These are phyloP conservation scores for Capsicum baccatum DNA, from an alignment of 257 asterid species.

Conservation along the genomic window DNA sequence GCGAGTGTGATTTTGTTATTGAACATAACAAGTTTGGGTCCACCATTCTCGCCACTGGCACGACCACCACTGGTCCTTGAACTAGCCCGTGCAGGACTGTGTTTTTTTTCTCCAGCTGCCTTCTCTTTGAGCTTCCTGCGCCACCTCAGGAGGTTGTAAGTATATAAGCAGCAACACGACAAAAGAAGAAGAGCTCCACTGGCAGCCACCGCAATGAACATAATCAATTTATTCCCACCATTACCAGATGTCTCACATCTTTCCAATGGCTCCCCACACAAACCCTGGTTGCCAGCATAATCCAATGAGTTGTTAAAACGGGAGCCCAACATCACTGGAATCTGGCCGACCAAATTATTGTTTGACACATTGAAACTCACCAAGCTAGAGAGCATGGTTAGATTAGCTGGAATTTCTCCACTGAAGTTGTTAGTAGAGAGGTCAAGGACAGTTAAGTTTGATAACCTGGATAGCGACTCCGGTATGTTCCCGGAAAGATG, in stretches of 20 bases:
- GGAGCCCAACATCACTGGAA: constrained; percentile 55
- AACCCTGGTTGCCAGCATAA: constrained; percentile 55
- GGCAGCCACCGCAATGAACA: constrained; percentile 68
- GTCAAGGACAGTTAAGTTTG: constrained; percentile 44
- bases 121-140: constrained; percentile 61
- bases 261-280: constrained; percentile 68
- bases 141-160: constrained; percentile 71
- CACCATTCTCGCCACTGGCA: constrained; percentile 64
- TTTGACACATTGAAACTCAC: constrained; percentile 57
- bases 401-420: constrained; percentile 62
- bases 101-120: constrained; percentile 61
- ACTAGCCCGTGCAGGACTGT: constrained; percentile 70
- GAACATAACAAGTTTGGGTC: constrained; percentile 73
- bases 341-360: constrained; percentile 61
- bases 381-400: constrained; percentile 52
- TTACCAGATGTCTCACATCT: constrained; percentile 47
- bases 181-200: constrained; percentile 61
- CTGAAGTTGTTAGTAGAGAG: constrained; percentile 51
- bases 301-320: constrained; percentile 53
- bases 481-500: constrained; percentile 54
- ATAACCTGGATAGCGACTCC: constrained; percentile 37
- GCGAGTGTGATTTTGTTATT: constrained; percentile 68
- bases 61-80: constrained; percentile 73
- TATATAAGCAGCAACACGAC: constrained; percentile 74
- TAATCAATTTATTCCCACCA: constrained; percentile 53